A percentile compares a stretch with the other conserved stretches of the same genome.
phyloP scores from a whole-genome alignment of 805 yeast species.

The Brettanomyces anomalus region DNA sequence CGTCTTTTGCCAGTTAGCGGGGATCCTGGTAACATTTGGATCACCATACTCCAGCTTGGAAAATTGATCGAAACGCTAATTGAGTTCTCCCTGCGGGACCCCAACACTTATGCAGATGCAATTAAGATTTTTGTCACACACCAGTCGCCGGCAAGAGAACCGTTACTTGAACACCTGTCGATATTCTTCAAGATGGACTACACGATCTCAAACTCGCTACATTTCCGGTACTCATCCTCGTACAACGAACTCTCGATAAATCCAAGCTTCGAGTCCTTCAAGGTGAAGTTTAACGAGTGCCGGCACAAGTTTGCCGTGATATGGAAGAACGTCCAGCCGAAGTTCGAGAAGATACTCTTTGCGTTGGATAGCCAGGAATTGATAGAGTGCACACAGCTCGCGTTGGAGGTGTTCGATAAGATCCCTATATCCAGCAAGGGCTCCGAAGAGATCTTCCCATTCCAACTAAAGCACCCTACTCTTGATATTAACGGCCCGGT shows the following conservation, averaged over 20 bases:
- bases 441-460: constrained; percentile 24
- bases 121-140: constrained; percentile 58
- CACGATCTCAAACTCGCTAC: constrained; percentile 64
- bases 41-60: constrained; percentile 63
- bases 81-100: constrained; percentile 27
- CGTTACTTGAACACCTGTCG: constrained; percentile 58
- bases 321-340: constrained; percentile 52
- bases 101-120: constrained; percentile 26
- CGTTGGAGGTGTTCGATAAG: constrained; percentile 52
- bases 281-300: constrained; percentile 52
- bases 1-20: constrained; percentile 44
- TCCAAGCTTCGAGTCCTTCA: constrained; percentile 54
- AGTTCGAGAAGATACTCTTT: constrained; percentile 33
- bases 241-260: constrained; percentile 61
- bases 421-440: constrained; percentile 41
- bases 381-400: constrained; percentile 40
- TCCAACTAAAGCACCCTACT: constrained; percentile 27
- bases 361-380: constrained; percentile 34
- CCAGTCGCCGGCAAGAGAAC: constrained; percentile 64
- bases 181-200: constrained; percentile 61
- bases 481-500: constrained; percentile 31
- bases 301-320: constrained; percentile 53
- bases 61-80: constrained; percentile 44
- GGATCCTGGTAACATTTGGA: constrained; percentile 66
- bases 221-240: constrained; percentile 60